Evolutionary conservation across 768 basidiomycete species (phyloP), one percentile per base, ranked within the genome.

Genomic region (Leccinellum rugosiceps): DNA sequence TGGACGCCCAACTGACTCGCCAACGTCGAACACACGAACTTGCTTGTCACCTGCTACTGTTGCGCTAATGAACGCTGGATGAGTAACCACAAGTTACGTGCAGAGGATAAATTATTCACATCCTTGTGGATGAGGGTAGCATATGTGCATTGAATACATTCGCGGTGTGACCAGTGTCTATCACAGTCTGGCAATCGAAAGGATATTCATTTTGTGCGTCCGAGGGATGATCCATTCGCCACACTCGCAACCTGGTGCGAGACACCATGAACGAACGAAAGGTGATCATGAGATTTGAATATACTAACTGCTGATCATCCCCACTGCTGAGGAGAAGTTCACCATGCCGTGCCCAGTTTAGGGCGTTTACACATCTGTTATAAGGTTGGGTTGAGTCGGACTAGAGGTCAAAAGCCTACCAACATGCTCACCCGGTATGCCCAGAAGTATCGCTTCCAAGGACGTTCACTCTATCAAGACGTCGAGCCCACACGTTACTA

Each of bases 91-190:
- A 19, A 52, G 55, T 56, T 48, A 49, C 30, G 57, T 53, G 52
- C 25, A n/a, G 57, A 56, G 66, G 58, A 54, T 64, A 62, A 31
- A 48, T 58, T 58, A 67, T 83, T 76, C 71, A 92, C 84, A 95
- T 88, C 52, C 84, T 82, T n/a, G 85, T 81, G 11, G 90, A 90
- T 61, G 82, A 76, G 0, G 92, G 91, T 2, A 96, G 76, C 79
- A 91, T 86, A 47, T 90, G 83, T 0, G 82, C 84, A 62, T 86
- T 90, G 76, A 96, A 96, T 47, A 96, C 91, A 65, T 96, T 96
- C 13, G 80, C 84, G 47, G 74, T 80, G 69, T 96, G 93, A 3
- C 90, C 91, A 0, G 93, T 94, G 14, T 78, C 70, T 50, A 94
- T 85, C n/a, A 87, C 80, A 8, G 84, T 77, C 55, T 82, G 77